These are phyloP conservation scores for Sphaerobolus stellatus DNA, from an alignment of 1,284 basidiomycete species.

Conservation along the genomic window DNA sequence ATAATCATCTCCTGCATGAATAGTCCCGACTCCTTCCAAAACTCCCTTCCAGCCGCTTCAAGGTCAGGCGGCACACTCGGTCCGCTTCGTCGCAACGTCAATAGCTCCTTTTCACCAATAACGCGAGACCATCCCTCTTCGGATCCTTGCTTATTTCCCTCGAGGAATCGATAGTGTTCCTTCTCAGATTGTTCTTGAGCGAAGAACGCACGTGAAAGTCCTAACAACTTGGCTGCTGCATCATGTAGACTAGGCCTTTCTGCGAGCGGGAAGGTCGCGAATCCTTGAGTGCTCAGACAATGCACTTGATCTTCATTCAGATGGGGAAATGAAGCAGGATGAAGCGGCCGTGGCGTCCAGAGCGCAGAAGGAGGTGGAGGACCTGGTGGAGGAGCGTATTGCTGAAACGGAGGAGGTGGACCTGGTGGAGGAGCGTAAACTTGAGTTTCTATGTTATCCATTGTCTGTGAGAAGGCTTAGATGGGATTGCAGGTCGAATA, in stretches of 20 bases:
- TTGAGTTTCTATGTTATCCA: too few species aligned
- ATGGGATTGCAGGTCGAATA: too few species aligned
- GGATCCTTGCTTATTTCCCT: slow-evolving; percentile 20
- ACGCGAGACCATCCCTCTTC: slow-evolving; percentile 32
- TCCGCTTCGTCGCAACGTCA: slow-evolving; percentile 24
- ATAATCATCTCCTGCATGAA: slow-evolving; percentile 22
- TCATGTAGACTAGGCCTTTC: slow-evolving; percentile 8
- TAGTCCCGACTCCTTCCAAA: slow-evolving; percentile 26
- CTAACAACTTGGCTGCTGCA: slow-evolving; percentile 19
- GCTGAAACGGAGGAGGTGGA: slow-evolving; percentile 13
- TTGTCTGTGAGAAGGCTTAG: too few species aligned
- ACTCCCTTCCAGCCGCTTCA: slow-evolving; percentile 12
- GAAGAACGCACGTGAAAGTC: slow-evolving; percentile 26
- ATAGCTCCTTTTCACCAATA: slow-evolving; percentile 30
- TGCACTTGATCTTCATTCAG: slow-evolving; percentile 9
- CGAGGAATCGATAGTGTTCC: slow-evolving; percentile 10
- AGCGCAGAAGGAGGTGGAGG: neutral
- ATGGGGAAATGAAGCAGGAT: slow-evolving; percentile 2
- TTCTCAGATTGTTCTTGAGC: slow-evolving; percentile 17
- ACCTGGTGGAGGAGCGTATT: neutral
- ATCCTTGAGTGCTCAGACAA: slow-evolving; percentile 7
- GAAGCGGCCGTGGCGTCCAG: neutral
- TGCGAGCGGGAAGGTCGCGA: slow-evolving; percentile 6
- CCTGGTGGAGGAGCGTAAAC: slow-evolving; percentile 18
- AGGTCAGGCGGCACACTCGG: slow-evolving; percentile 16